A percentile compares a stretch with the other conserved stretches of the same genome.
These are phyloP conservation scores for Metarhizium brunneum DNA, from an alignment of 2,329 filamentous ascomycete species.

Conservation along the genomic window DNA sequence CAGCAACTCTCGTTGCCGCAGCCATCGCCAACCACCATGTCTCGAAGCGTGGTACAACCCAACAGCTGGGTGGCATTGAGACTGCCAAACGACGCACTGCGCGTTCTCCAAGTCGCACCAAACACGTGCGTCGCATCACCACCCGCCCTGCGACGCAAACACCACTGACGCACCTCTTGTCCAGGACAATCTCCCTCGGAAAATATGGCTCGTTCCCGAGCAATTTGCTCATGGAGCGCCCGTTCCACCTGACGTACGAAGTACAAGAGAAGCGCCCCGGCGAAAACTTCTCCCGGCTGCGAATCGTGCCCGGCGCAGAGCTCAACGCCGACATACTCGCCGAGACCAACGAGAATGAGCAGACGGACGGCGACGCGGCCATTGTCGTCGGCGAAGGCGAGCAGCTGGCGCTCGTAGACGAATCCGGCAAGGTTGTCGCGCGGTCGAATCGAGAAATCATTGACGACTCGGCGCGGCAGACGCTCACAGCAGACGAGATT, in stretches of 20 bases:
- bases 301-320: constrained; percentile 71
- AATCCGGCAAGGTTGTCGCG: constrained; percentile 35
- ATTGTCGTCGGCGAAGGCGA: constrained; percentile 27
- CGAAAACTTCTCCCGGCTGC: constrained; percentile 58
- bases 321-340: constrained; percentile 71
- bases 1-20: neutral
- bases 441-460: constrained; percentile 51
- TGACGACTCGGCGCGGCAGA: constrained; percentile 60
- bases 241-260: constrained; percentile 87
- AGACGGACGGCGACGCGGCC: constrained; percentile 34
- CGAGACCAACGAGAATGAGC: constrained; percentile 25
- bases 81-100: constrained; percentile 48
- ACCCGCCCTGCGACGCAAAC: neutral
- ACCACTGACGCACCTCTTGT: constrained; percentile 15
- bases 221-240: constrained; percentile 83
- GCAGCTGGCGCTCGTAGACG: constrained; percentile 34
- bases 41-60: constrained; percentile 32
- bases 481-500: constrained; percentile 65
- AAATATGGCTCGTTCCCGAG: constrained; percentile 89
- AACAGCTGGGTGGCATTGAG: constrained; percentile 52
- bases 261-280: constrained; percentile 61
- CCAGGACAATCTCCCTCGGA: constrained; percentile 74
- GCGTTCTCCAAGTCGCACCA: constrained; percentile 48
- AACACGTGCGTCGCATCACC: constrained; percentile 41
- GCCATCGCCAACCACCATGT: constrained; percentile 11